A percentile compares a stretch with the other conserved stretches of the same genome.
These are phyloP conservation scores for Pouteria campechiana DNA, from an alignment of 179 eudicot genomes.

Conservation along the genomic window DNA sequence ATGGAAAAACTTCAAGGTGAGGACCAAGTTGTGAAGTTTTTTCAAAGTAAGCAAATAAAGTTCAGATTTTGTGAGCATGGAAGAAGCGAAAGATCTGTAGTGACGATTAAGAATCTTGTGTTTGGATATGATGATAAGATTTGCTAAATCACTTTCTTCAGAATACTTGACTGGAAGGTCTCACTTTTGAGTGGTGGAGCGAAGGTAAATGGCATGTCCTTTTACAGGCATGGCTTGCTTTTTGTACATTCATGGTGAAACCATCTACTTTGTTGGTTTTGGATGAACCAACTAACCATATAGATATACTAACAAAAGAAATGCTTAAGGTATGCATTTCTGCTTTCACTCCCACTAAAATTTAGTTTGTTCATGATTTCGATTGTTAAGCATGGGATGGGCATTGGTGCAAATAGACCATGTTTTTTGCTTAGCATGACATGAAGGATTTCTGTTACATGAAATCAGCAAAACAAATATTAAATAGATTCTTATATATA, in stretches of 20 bases:
- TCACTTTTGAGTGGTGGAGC: slow-evolving; percentile 94
- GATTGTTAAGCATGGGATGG: no score
- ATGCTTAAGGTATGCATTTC: slow-evolving; percentile 82
- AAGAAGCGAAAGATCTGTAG: slow-evolving; percentile 77
- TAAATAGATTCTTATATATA: no score
- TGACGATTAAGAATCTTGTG: slow-evolving; percentile 53
- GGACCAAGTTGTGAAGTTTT: slow-evolving; percentile 89
- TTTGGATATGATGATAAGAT: slow-evolving; percentile 66
- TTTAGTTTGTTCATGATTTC: no score
- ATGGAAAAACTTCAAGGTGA: slow-evolving; percentile 88
- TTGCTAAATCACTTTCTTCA: no score
- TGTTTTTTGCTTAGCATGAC: no score
- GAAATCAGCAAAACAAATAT: no score
- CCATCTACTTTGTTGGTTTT: slow-evolving; percentile 84
- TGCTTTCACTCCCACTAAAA: no score
- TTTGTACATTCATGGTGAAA: slow-evolving; percentile 95
- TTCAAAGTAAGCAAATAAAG: slow-evolving; percentile 88
- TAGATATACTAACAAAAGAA: slow-evolving; percentile 95
- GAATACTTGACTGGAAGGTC: slow-evolving; percentile 89
- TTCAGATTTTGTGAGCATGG: slow-evolving; percentile 95
- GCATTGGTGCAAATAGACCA: no score
- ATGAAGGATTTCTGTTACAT: no score
- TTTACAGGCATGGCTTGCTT: slow-evolving; percentile 79
- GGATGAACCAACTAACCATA: slow-evolving; percentile 96
- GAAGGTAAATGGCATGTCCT: slow-evolving; percentile 56